Conservation (phyloP, 345 rosid species). For the Sisymbrium irio region DNA sequence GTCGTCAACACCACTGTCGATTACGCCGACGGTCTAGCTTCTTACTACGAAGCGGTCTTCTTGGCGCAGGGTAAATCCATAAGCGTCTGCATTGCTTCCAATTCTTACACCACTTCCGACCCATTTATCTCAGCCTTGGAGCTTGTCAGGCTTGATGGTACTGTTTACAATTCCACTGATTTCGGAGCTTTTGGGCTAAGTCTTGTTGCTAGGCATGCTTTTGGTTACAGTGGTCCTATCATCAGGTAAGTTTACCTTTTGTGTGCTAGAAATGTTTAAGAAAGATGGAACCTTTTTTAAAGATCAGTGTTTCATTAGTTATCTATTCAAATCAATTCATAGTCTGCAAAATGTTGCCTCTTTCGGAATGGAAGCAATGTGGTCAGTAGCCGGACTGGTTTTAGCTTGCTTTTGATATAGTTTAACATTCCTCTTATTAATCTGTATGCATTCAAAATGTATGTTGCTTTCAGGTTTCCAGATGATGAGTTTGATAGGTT, state of each 20-base stretch:
- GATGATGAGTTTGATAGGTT: conserved; percentile 75
- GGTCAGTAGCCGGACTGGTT: background rate
- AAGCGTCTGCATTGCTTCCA: conserved; percentile 69
- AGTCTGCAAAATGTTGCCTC: background rate
- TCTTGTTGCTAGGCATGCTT: conserved; percentile 73
- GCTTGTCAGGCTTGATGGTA: conserved; percentile 52
- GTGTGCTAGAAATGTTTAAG: too few species aligned
- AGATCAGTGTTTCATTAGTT: background rate
- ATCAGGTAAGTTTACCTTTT: conserved; percentile 48
- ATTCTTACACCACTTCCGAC: conserved; percentile 67
- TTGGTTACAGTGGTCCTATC: conserved; percentile 55
- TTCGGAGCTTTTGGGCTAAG: conserved; percentile 46
- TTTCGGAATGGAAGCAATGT: background rate
- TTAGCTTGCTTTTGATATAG: background rate
- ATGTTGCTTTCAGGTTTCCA: conserved; percentile 53
- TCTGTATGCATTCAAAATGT: background rate
- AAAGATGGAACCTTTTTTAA: background rate
- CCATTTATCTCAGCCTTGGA: conserved; percentile 91
- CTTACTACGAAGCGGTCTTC: conserved; percentile 82
- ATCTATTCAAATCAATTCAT: background rate
- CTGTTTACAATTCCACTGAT: conserved; percentile 71
- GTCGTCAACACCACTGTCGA: conserved; percentile 75
- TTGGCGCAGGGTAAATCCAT: conserved; percentile 65
- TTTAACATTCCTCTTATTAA: background rate
- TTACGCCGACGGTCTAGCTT: conserved; percentile 45